phyloP scores from a whole-genome alignment of 106 monocot genomes.

The Acanthochlamys bracteata region DNA sequence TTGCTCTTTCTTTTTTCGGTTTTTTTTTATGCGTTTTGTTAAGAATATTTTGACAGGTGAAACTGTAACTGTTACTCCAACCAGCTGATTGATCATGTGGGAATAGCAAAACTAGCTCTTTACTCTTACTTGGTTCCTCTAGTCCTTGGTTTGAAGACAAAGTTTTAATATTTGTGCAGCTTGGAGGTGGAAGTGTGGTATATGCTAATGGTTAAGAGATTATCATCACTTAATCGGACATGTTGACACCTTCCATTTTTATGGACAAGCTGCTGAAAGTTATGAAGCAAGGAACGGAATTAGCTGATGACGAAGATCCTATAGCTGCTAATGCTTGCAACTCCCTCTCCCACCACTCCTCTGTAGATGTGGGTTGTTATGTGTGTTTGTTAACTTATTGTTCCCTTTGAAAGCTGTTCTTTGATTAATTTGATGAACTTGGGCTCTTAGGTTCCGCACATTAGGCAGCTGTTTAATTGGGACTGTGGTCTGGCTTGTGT shows the following conservation, averaged over 20 bases:
- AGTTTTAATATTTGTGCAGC: neutral
- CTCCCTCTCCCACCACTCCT: slow-evolving; percentile 8
- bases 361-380: slow-evolving; percentile 38
- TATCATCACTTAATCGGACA: neutral
- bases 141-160: neutral
- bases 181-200: neutral
- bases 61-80: neutral
- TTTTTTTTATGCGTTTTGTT: too few species aligned
- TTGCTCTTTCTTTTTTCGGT: too few species aligned
- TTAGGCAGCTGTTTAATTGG: slow-evolving; percentile 68
- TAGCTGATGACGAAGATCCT: neutral
- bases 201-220: neutral
- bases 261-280: slow-evolving; percentile 29
- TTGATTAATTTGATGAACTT: neutral
- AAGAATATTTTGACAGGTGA: too few species aligned
- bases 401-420: neutral
- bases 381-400: neutral
- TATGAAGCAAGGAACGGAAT: slow-evolving; percentile 12
- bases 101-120: too few species aligned
- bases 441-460: slow-evolving; percentile 67
- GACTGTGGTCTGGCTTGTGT: slow-evolving; percentile 89
- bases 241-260: slow-evolving; percentile 25
- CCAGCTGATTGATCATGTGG: too few species aligned
- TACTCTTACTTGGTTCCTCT: too few species aligned
- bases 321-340: neutral